Conservation (phyloP, 192 early-diverging fungal species). For the Phycomyces blakesleeanus region DNA sequence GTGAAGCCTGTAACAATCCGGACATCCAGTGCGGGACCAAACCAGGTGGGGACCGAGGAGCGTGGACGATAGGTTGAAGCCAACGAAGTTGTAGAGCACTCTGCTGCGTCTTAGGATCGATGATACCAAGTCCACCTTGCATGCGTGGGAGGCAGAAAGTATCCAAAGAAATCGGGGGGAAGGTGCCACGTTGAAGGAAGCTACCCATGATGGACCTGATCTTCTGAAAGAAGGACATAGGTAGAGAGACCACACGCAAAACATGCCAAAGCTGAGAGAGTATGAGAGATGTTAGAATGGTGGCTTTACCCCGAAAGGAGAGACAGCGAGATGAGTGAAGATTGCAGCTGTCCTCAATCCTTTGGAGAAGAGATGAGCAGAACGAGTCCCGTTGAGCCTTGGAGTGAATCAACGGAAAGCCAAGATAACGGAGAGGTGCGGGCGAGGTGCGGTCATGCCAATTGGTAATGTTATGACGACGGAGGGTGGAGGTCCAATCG, state of each 20-base stretch:
- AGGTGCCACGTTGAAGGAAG: not conserved
- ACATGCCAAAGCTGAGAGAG: slow-evolving; percentile 15
- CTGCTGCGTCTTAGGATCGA: not conserved
- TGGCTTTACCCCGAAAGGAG: not conserved
- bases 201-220: not conserved
- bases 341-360: not conserved
- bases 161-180: not conserved
- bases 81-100: too few relatives aligned
- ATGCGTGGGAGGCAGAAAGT: not conserved
- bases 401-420: not conserved
- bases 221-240: not conserved
- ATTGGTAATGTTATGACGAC: not conserved
- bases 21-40: too few relatives aligned
- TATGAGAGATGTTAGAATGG: not conserved
- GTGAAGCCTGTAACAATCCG: too few relatives aligned
- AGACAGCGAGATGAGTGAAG: not conserved
- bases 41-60: too few relatives aligned
- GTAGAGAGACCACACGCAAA: not conserved
- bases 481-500: not conserved
- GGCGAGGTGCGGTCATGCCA: not conserved
- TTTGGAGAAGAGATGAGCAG: not conserved
- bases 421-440: not conserved
- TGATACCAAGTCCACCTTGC: not conserved
- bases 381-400: not conserved
- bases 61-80: too few relatives aligned